Conservation (phyloP, 1,139 yeast genomes). For the Torulaspora pretoriensis region DNA sequence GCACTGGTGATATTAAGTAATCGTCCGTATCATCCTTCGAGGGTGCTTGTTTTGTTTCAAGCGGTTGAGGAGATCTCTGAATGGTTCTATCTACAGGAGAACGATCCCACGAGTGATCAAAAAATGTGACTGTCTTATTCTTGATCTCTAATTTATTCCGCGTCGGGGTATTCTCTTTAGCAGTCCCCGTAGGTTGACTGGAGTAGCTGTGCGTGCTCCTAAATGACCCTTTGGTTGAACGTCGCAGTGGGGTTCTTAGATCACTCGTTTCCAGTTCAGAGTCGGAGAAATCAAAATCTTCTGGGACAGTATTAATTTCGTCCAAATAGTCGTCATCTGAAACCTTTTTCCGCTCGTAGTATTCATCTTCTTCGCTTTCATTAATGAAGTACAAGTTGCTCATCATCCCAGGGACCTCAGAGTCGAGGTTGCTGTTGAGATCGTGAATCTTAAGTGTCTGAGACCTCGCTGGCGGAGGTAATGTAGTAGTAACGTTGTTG, state of each 20-base stretch:
- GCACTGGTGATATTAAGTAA: slow-evolving; percentile 8
- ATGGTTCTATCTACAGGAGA: slow-evolving; percentile 6
- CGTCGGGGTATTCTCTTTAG: slow-evolving; percentile 32
- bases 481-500: slow-evolving; percentile 4
- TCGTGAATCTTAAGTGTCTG: slow-evolving; percentile 35
- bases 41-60: slow-evolving; percentile 1
- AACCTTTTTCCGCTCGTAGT: slow-evolving; percentile 20
- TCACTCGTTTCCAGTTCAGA: slow-evolving; percentile 28
- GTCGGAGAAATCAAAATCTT: slow-evolving; percentile 53
- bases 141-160: slow-evolving; percentile 49
- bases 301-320: slow-evolving; percentile 56
- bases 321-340: slow-evolving; percentile 40
- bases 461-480: slow-evolving; percentile 32
- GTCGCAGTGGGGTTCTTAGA: slow-evolving; percentile 23
- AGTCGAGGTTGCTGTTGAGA: slow-evolving; percentile 31
- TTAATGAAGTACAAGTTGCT: slow-evolving; percentile 35
- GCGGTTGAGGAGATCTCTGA: slow-evolving; percentile 10
- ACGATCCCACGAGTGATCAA: slow-evolving; percentile 31
- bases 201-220: slow-evolving; percentile 36
- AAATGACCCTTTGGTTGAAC: slow-evolving; percentile 24
- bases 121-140: slow-evolving; percentile 56
- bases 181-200: slow-evolving; percentile 33
- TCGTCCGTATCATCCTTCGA: slow-evolving; percentile 8
- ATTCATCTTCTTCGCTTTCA: slow-evolving; percentile 35
- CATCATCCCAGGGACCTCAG: slow-evolving; percentile 33